These are phyloP conservation scores for Thielaviopsis ethacetica DNA, from an alignment of 2,329 filamentous ascomycete species.

Conservation along the genomic window DNA sequence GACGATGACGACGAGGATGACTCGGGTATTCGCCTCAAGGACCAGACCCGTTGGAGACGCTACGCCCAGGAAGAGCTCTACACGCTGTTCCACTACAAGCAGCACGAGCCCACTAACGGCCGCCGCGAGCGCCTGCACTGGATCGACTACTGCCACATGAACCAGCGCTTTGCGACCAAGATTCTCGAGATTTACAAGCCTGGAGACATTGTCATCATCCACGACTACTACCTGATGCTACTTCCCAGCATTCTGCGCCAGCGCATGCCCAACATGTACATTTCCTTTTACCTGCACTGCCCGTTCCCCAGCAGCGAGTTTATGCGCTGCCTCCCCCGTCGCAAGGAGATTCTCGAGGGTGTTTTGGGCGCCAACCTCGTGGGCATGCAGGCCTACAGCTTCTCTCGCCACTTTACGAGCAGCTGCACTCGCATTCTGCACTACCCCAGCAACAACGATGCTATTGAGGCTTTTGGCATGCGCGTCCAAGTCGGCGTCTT, in stretches of 20 bases:
- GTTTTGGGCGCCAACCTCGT: constrained; percentile 84
- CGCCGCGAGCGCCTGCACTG: constrained; percentile 67
- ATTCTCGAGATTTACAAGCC: constrained; percentile 83
- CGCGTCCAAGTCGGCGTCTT: constrained; percentile 87
- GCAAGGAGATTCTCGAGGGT: constrained; percentile 82
- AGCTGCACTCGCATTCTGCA: constrained; percentile 83
- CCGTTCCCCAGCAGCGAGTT: constrained; percentile 96
- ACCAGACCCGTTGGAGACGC: constrained; percentile 73
- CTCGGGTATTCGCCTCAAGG: constrained; percentile 57
- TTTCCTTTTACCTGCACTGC: constrained; percentile 85
- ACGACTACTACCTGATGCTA: constrained; percentile 87
- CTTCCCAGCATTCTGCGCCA: constrained; percentile 80
- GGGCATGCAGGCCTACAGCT: constrained; percentile 90
- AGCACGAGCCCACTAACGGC: constrained; percentile 77
- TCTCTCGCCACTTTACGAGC: constrained; percentile 84
- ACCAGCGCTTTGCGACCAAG: constrained; percentile 77
- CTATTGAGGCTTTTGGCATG: constrained; percentile 76
- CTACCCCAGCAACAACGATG: constrained; percentile 72
- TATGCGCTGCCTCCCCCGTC: constrained; percentile 68
- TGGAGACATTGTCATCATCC: constrained; percentile 80
- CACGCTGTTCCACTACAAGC: constrained; percentile 90
- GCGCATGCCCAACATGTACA: constrained; percentile 73
- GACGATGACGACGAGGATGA: constrained; percentile 54
- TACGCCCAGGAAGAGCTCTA: constrained; percentile 89
- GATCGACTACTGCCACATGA: constrained; percentile 87